Conservation (phyloP, 1,139 yeast species). For the Kluyveromyces sp. region DNA sequence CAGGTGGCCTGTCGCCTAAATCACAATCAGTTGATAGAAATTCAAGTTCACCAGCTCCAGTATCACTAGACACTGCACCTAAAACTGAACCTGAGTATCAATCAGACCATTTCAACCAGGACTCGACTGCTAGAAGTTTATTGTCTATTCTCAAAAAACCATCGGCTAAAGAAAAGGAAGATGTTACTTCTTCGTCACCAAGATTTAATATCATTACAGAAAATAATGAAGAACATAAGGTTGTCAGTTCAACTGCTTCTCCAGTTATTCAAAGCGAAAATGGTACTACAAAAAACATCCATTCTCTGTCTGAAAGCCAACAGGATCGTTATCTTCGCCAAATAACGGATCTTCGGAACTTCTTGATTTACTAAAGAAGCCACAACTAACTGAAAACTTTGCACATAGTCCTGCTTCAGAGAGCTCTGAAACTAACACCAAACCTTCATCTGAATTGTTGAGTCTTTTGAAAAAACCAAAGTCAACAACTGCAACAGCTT, state of each 20-base stretch:
- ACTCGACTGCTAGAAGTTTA: slow-evolving; percentile 4
- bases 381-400: neutral
- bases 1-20: neutral
- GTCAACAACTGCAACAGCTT: neutral
- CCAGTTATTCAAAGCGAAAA: neutral
- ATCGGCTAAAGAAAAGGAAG: neutral
- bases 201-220: neutral
- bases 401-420: neutral
- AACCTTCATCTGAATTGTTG: slow-evolving; percentile 17
- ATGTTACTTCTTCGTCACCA: neutral
- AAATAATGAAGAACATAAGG: neutral
- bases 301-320: neutral
- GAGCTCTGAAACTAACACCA: neutral
- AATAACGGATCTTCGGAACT: neutral
- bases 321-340: neutral
- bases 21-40: too few species aligned
- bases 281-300: too few species aligned
- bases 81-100: neutral
- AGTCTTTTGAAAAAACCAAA: slow-evolving; percentile 14
- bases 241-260: neutral
- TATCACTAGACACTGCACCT: neutral
- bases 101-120: neutral
- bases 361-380: neutral
- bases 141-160: slow-evolving; percentile 6
- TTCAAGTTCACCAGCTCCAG: too few species aligned